These are phyloP conservation scores for Paecilomyces dactylethromorphus DNA, from an alignment of 2,329 filamentous ascomycete species.

Conservation along the genomic window DNA sequence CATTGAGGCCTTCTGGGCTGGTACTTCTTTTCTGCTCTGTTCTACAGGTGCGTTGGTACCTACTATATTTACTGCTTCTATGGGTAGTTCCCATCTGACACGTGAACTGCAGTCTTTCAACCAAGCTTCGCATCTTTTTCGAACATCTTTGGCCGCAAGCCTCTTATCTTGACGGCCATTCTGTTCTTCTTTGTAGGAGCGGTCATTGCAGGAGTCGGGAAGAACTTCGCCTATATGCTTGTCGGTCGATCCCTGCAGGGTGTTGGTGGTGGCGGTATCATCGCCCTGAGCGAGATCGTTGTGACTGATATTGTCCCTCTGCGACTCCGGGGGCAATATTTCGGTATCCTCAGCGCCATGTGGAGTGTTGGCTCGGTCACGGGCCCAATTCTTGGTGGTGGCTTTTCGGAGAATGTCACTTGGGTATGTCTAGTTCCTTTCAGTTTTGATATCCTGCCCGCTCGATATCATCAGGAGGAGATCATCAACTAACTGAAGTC, in stretches of 20 bases:
- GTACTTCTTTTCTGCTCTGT: slow-evolving; percentile 42
- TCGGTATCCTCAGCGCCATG: slow-evolving; percentile 33
- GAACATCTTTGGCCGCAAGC: slow-evolving; percentile 42
- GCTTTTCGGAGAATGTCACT: slow-evolving; percentile 31
- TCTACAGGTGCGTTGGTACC: slow-evolving; percentile 15
- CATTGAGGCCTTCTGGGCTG: slow-evolving; percentile 46
- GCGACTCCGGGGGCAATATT: slow-evolving; percentile 31
- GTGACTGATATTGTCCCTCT: slow-evolving; percentile 41
- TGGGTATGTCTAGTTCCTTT: slow-evolving; percentile 22
- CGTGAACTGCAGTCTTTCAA: slow-evolving; percentile 40
- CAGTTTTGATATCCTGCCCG: neutral
- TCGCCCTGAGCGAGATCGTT: slow-evolving; percentile 37
- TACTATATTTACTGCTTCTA: neutral
- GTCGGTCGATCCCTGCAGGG: slow-evolving; percentile 40
- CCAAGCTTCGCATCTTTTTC: slow-evolving; percentile 43
- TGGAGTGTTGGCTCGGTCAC: slow-evolving; percentile 35
- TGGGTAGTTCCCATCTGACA: neutral
- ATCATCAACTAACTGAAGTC: neutral
- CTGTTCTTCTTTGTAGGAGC: slow-evolving; percentile 40
- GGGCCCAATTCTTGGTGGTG: slow-evolving; percentile 37
- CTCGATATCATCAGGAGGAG: neutral
- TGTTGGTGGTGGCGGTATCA: slow-evolving; percentile 39
- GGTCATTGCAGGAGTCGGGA: slow-evolving; percentile 34
- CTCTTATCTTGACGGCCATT: slow-evolving; percentile 32
- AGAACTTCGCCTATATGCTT: slow-evolving; percentile 41